Conservation (phyloP, 2,329 filamentous ascomycete species). For the Graphilbum fragrans region DNA sequence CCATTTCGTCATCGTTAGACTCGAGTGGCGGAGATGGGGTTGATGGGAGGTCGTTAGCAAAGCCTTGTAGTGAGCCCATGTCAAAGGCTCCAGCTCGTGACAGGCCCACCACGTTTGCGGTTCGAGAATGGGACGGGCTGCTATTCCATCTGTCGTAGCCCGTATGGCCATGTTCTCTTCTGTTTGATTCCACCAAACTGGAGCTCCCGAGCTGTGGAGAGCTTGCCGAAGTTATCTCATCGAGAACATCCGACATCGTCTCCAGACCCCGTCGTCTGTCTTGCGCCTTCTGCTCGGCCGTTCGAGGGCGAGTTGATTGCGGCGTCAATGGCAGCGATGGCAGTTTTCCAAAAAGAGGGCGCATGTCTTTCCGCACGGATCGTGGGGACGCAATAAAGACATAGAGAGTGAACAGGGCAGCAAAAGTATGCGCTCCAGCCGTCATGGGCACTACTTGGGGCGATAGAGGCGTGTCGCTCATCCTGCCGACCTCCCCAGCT, state of each 20-base stretch:
- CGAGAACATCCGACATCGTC: slow-evolving; percentile 31
- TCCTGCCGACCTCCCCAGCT: slow-evolving; percentile 16
- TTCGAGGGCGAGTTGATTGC: slow-evolving; percentile 2
- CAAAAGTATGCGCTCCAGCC: slow-evolving; percentile 39
- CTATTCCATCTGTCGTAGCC: neutral
- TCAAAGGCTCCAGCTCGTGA: too few species aligned
- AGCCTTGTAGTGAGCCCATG: neutral
- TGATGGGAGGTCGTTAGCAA: neutral
- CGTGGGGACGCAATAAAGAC: slow-evolving; percentile 33
- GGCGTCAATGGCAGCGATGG: slow-evolving; percentile 11
- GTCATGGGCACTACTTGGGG: slow-evolving; percentile 11
- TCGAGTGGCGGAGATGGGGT: neutral
- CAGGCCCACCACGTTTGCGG: too few species aligned
- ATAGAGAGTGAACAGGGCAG: slow-evolving; percentile 37
- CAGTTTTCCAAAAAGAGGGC: slow-evolving; percentile 34
- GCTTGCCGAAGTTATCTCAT: slow-evolving; percentile 25
- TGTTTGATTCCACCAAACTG: too few species aligned
- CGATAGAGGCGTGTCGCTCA: slow-evolving; percentile 18
- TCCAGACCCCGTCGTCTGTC: slow-evolving; percentile 19
- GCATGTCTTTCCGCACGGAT: slow-evolving; percentile 43
- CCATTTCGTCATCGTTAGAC: slow-evolving; percentile 51
- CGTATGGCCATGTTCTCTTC: neutral
- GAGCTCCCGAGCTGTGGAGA: neutral
- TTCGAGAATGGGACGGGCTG: too few species aligned
- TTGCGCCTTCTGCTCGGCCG: slow-evolving; percentile 12